Conservation (phyloP, 306 rosid genomes). For the Crataegus laevigata region DNA sequence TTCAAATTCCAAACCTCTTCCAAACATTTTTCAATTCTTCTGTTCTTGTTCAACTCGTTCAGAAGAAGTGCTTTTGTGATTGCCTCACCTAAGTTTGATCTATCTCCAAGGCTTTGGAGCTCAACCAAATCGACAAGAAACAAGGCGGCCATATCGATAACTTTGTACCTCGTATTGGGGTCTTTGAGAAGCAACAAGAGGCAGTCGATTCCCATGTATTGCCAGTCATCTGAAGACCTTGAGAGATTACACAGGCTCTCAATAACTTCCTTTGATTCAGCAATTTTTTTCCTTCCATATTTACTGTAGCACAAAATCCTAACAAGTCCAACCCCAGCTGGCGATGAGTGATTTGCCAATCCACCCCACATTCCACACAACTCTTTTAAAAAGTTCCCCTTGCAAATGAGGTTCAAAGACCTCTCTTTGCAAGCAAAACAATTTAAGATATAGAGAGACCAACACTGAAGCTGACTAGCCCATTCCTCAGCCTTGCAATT, state of each 20-base stretch:
- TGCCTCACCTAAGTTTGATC: conserved; percentile 44
- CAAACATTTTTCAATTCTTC: conserved; percentile 6
- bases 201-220: conserved; percentile 71
- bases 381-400: conserved; percentile 35
- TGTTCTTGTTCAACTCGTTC: conserved; percentile 2
- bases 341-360: conserved; percentile 48
- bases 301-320: conserved; percentile 58
- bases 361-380: conserved; percentile 82
- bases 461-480: conserved; percentile 71
- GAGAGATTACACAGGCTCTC: conserved; percentile 47
- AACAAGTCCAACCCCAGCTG: conserved; percentile 62
- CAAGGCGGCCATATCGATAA: conserved; percentile 30
- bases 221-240: conserved; percentile 88
- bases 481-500: conserved; percentile 74
- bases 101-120: conserved; percentile 46
- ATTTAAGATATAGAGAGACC: conserved; percentile 63
- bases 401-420: conserved; percentile 47
- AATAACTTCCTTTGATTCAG: conserved; percentile 35
- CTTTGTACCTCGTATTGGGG: conserved; percentile 49
- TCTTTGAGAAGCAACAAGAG: conserved; percentile 71
- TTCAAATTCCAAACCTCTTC: conserved; percentile 30
- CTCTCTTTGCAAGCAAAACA: conserved; percentile 70
- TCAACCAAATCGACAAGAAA: conserved; percentile 58
- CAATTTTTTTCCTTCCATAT: conserved; percentile 46
- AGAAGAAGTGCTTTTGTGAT: conserved; percentile 39